Conservation (phyloP, 208 protist genomes). For the Trypanosoma vivax region DNA sequence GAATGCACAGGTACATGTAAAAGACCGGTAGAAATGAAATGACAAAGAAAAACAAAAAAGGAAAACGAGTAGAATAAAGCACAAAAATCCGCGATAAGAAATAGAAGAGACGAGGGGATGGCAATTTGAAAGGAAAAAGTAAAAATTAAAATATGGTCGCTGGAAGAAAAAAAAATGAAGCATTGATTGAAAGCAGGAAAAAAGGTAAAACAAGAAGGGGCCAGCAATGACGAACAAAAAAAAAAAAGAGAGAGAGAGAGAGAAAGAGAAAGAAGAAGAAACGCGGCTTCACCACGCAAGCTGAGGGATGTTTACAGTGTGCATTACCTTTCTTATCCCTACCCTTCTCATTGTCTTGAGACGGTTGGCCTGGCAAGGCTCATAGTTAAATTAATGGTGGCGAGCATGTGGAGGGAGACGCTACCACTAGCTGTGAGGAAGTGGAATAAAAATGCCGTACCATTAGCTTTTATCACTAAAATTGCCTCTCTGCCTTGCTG, state of each 20-base stretch:
- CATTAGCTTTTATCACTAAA: too few species aligned
- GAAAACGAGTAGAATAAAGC: neutral
- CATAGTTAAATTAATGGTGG: too few species aligned
- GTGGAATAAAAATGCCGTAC: too few species aligned
- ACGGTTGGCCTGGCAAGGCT: too few species aligned
- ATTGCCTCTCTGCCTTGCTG: too few species aligned
- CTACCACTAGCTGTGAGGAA: too few species aligned
- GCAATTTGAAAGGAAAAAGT: neutral
- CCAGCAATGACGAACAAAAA: neutral
- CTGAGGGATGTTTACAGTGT: too few species aligned
- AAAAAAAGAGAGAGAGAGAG: constrained; percentile 18
- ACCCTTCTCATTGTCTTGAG: neutral
- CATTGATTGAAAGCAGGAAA: neutral
- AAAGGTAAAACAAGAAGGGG: neutral
- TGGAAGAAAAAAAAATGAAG: neutral
- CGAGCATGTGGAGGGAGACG: too few species aligned
- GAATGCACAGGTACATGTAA: too few species aligned
- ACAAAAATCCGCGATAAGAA: neutral
- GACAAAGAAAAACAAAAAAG: neutral
- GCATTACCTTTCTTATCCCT: neutral
- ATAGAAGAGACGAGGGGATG: neutral
- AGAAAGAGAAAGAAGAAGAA: constrained; percentile 6
- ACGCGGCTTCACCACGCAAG: too few species aligned
- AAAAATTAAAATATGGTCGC: neutral
- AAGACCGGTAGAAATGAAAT: too few species aligned